Conservation (phyloP, 164 flowering plant species). For the Cinnamomum chago region DNA sequence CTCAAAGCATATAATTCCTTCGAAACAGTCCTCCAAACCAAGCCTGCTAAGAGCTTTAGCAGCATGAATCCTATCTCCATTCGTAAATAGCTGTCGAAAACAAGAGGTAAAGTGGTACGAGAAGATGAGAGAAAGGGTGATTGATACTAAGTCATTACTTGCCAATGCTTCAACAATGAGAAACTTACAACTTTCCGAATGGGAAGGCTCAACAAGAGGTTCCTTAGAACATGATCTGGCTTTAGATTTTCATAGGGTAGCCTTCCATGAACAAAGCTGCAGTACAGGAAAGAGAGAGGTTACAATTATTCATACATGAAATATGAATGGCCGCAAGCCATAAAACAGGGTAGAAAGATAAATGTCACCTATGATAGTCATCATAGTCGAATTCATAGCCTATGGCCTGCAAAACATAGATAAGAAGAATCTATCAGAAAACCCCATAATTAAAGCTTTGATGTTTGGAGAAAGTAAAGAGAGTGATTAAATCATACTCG, state of each 20-base stretch:
- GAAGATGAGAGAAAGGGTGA: not conserved
- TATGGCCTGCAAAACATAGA: constrained; percentile 47
- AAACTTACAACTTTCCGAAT: constrained; percentile 72
- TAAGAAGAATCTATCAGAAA: not conserved
- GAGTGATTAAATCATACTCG: constrained; percentile 32
- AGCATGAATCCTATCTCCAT: constrained; percentile 71
- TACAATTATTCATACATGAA: not conserved
- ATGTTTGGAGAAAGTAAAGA: not conserved
- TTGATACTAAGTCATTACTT: too few species aligned
- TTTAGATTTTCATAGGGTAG: constrained; percentile 68
- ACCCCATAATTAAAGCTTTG: not conserved
- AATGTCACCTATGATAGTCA: constrained; percentile 69
- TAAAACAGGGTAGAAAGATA: not conserved
- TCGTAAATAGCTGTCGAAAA: constrained; percentile 65
- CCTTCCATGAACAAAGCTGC: constrained; percentile 85
- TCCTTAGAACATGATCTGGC: constrained; percentile 65
- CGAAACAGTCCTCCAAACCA: constrained; percentile 87
- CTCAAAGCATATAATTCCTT: constrained; percentile 75
- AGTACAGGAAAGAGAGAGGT: not conserved
- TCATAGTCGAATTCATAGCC: constrained; percentile 76
- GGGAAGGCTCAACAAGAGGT: constrained; percentile 62
- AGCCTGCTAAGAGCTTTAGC: constrained; percentile 53
- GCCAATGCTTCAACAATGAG: not conserved
- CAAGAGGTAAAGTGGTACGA: not conserved
- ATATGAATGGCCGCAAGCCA: not conserved